Conservation (phyloP, 257 asterid genomes). For the Primulina eburnea region DNA sequence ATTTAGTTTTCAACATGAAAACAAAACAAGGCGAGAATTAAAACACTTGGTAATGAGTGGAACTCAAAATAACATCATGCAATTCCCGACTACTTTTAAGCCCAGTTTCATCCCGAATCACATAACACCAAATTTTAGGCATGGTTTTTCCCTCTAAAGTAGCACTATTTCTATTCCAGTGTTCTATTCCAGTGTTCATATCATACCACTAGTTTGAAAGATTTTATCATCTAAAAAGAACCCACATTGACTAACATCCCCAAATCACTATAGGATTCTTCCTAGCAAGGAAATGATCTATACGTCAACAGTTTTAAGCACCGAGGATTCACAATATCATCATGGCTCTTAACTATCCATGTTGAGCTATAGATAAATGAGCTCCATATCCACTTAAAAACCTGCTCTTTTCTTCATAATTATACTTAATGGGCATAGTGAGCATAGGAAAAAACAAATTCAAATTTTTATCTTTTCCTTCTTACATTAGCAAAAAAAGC, state of each 20-base stretch:
- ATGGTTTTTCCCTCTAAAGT: neutral
- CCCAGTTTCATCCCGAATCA: neutral
- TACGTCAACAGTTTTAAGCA: neutral
- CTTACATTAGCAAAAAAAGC: neutral
- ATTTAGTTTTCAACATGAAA: slow-evolving; percentile 10
- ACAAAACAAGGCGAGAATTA: neutral
- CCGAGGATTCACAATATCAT: neutral
- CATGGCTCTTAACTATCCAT: neutral
- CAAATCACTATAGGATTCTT: neutral
- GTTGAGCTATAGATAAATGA: neutral
- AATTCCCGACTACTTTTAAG: neutral
- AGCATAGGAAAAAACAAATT: neutral
- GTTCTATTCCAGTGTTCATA: neutral
- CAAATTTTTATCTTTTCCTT: neutral
- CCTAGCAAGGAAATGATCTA: neutral
- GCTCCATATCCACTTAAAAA: neutral
- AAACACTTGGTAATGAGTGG: neutral
- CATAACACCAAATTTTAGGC: neutral
- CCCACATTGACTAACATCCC: neutral
- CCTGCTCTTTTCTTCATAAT: neutral
- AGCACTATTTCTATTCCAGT: neutral
- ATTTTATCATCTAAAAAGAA: too few relatives aligned
- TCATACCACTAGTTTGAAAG: neutral
- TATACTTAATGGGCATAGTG: neutral
- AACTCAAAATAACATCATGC: neutral